Evolutionary conservation across 2,329 filamentous ascomycete genomes (phyloP).

Genomic region (Sodiomyces alkalinus): DNA sequence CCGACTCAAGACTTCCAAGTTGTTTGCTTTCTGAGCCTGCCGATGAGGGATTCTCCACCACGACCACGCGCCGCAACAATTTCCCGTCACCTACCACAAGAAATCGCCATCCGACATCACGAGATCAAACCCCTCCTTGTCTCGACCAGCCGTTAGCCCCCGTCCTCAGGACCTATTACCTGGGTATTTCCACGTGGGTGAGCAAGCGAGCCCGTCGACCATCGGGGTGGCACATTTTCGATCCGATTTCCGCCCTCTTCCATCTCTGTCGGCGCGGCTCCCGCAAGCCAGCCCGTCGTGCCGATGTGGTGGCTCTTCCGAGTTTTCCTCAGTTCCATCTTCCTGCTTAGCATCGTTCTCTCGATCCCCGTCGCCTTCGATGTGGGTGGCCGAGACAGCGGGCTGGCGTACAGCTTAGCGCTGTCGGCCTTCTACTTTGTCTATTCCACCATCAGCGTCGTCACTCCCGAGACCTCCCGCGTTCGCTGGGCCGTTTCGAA

Average conservation of each 20-base stretch:
- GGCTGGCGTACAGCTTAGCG: constrained; percentile 81
- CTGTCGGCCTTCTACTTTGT: constrained; percentile 83
- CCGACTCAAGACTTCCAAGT: too few relatives aligned
- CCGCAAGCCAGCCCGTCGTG: constrained; percentile 14
- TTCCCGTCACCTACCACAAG: too few relatives aligned
- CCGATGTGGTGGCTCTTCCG: constrained; percentile 74
- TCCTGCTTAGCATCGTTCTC: constrained; percentile 83
- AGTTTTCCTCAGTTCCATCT: constrained; percentile 64
- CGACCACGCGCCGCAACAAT: too few relatives aligned
- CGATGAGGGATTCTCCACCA: too few relatives aligned
- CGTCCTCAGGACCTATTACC: too few relatives aligned
- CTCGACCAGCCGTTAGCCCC: too few relatives aligned
- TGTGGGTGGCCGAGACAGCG: constrained; percentile 88
- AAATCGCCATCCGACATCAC: too few relatives aligned
- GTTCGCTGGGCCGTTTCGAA: constrained; percentile 58
- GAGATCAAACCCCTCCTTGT: background rate
- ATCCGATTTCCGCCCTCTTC: too few relatives aligned
- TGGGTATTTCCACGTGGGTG: too few relatives aligned
- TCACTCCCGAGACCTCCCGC: constrained; percentile 64
- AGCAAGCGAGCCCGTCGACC: too few relatives aligned
- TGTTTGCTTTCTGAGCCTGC: too few relatives aligned
- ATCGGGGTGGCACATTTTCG: background rate
- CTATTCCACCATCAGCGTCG: constrained; percentile 66
- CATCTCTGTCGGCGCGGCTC: constrained; percentile 10
- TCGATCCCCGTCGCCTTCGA: constrained; percentile 96